Evolutionary conservation across 75 land plant genomes (phyloP), one percentile per base, ranked within the genome.

Genomic region (Ceratopteris richardii): DNA sequence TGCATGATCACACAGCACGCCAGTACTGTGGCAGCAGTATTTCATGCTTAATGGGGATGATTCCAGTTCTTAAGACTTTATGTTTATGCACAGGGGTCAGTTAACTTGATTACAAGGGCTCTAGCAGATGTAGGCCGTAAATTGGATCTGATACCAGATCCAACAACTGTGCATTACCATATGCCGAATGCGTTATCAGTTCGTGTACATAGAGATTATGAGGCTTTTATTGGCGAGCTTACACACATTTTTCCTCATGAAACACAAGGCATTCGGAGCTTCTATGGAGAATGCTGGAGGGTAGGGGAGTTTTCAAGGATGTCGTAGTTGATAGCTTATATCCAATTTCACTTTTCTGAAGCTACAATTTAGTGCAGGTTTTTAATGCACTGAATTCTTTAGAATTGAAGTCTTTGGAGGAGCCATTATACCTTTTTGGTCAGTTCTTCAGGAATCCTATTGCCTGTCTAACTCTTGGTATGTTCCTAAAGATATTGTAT

Each of bases 111-210:
- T 11, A 94, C 96, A 16, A 80, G 77, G 74, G 90, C 96, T 31
- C 57, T 94, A 64, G 90, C 66, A 23, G 90, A 81, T 25, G 90
- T 89, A 44, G 98, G 91, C 3, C 78, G 94, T 41, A 77, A 81
- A 66, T 71, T 94, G 87, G 66, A 86, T 65, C 77, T 86, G 27
- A 72, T 94, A 69, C 91, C 87, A 53, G 98, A 94, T 66, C 98
- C 98, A 28, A 79, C 90, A 13, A 94, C 98, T 61, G 98, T 94
- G n/a, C 91, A 94, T 59, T 94, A 86, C 53, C 98, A 94, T 62
- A 60, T 94, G 41, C 98, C 98, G n/a, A 73, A 63, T 56, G 74
- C 74, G 48, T 77, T 94, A 7, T 83, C 90, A 50, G 81, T 94
- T 41, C 81, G 66, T 27, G 91, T 90, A 22, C 96, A 94, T 58